Conservation (phyloP, 1,284 basidiomycete genomes). For the Blastosporella zonata region DNA sequence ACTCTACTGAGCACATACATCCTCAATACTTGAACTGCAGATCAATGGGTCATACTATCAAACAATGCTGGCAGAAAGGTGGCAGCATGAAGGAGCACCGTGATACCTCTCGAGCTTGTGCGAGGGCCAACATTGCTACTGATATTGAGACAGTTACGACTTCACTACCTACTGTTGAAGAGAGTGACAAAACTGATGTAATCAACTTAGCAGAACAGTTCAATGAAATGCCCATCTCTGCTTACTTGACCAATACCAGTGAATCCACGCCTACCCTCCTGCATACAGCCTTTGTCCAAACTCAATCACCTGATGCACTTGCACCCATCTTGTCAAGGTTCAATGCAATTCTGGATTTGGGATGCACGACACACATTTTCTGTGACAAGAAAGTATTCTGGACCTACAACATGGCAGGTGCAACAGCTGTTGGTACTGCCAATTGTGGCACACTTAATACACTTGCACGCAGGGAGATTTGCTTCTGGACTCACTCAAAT, state of each 20-base stretch:
- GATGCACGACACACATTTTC: no score
- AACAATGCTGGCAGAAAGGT: neutral
- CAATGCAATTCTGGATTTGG: no score
- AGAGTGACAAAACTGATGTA: neutral
- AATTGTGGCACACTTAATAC: no score
- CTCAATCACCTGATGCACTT: neutral
- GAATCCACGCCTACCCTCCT: no score
- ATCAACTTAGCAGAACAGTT: no score
- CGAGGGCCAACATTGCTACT: neutral
- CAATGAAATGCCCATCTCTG: no score
- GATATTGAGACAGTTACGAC: neutral
- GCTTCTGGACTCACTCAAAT: no score
- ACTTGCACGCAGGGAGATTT: no score
- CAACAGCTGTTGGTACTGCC: no score
- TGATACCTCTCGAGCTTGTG: neutral
- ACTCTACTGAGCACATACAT: neutral
- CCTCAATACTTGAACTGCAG: neutral
- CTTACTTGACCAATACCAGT: no score
- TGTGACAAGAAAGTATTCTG: no score
- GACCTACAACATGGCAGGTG: no score
- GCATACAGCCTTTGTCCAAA: neutral
- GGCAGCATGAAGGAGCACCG: neutral
- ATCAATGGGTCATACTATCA: neutral
- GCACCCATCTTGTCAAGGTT: conserved; percentile 15
- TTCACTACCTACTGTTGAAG: neutral